phyloP scores from a whole-genome alignment of 495 filamentous ascomycete species.

The Penicillium bialowiezense region DNA sequence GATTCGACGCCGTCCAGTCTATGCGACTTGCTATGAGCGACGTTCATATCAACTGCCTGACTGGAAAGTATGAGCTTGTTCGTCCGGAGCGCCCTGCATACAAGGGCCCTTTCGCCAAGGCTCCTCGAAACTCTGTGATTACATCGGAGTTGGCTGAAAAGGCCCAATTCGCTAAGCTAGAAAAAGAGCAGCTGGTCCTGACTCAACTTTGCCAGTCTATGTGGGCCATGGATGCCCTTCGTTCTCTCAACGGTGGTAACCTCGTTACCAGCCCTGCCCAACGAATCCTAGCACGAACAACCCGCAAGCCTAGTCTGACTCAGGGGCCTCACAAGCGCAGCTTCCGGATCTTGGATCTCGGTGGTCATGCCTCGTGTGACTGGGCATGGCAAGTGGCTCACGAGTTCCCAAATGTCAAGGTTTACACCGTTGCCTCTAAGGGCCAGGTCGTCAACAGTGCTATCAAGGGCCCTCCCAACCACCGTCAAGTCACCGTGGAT shows the following conservation, averaged over 20 bases:
- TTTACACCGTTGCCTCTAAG: constrained; percentile 81
- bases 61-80: constrained; percentile 69
- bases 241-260: constrained; percentile 73
- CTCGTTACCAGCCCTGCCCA: constrained; percentile 75
- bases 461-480: constrained; percentile 80
- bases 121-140: constrained; percentile 50
- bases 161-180: constrained; percentile 51
- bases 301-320: not conserved
- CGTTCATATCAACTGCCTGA: constrained; percentile 66
- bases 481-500: constrained; percentile 72
- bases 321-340: constrained; percentile 15
- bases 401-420: constrained; percentile 76
- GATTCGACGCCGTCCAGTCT: constrained; percentile 87
- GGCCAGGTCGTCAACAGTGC: constrained; percentile 63
- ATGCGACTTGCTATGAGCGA: constrained; percentile 65
- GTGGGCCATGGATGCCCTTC: constrained; percentile 79
- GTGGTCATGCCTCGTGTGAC: constrained; percentile 78
- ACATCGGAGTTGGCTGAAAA: constrained; percentile 41
- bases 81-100: constrained; percentile 46
- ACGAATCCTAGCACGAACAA: constrained; percentile 43
- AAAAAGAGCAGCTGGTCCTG: constrained; percentile 77
- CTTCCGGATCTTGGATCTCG: constrained; percentile 77
- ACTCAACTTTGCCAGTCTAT: constrained; percentile 68
- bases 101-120: constrained; percentile 49
- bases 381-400: constrained; percentile 94